Evolutionary conservation across 257 asterid genomes (phyloP).

Genomic region (Salvia splendens): DNA sequence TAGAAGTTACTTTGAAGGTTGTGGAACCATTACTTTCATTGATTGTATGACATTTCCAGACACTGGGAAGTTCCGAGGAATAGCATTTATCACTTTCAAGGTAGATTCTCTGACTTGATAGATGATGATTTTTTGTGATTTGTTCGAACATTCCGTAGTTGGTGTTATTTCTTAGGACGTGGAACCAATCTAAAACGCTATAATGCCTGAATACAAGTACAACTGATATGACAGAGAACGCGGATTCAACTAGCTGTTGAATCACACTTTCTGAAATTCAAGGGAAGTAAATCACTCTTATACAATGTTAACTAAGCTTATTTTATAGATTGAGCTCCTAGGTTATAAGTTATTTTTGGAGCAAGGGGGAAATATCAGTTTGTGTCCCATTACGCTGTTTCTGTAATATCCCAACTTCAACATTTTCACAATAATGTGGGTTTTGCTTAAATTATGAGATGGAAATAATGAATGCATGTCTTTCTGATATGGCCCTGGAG

Average conservation of each 20-base stretch:
- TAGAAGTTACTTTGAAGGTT: constrained; percentile 82
- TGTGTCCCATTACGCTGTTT: no score
- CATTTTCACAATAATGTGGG: neutral
- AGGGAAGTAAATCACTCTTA: neutral
- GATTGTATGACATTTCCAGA: constrained; percentile 92
- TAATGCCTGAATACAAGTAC: neutral
- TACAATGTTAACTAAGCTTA: no score
- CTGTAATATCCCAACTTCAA: no score
- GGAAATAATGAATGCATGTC: neutral
- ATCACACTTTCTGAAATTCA: neutral
- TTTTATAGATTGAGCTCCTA: no score
- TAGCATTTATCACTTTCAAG: constrained; percentile 87
- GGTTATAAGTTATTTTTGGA: neutral
- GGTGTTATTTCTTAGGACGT: constrained; percentile 10
- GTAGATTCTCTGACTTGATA: constrained; percentile 43
- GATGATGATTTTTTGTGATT: constrained; percentile 10
- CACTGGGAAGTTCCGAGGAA: constrained; percentile 96
- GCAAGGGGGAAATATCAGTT: no score
- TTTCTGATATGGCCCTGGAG: neutral
- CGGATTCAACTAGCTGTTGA: neutral
- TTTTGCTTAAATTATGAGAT: constrained; percentile 2
- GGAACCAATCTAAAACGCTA: constrained; percentile 1
- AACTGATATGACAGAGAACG: neutral
- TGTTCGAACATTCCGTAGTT: neutral
- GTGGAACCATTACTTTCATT: constrained; percentile 80